Base-by-base conservation (phyloP, 768 basidiomycete species). In the Kwoniella dendrophila region DNA sequence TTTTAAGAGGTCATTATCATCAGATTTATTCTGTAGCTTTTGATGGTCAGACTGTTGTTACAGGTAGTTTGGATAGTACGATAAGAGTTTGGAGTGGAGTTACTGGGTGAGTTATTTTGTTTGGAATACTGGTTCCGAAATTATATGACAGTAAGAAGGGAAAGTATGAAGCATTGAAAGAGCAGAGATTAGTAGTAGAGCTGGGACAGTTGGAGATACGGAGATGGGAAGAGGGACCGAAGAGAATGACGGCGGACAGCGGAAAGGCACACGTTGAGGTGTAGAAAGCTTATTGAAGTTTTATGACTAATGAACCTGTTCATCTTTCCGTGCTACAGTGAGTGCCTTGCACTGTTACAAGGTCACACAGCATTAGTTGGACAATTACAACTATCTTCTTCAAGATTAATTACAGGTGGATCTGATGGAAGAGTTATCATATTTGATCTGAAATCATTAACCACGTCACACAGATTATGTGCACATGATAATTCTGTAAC, bases 351-450 rank as follows among this genome's bases (percentile, higher is more conserved):
- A 1, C 84, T 93, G 18, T 83, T 97, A 0, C 89, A 91, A 79
- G 92, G 90, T 3, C 94, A 97, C 79, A 92, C 90, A 0, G 88
- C 90, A 0, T 88, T 97, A 56, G 91, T 97, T 30, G 94, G 92
- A 68, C 90, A 93, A 73, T 82, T 97, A 8, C 90, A 92, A 72
- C 84, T 94, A 47, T 86, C 85, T 7, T 69, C 69, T 56, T 85
- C 86, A 27, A 66, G 64, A 10, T 86, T 93, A 60, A 86, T 87
- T 29, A 92, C 92, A 0, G 91, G 90, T 54, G 89, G 88, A 4
- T 90, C 92, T 0, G 92, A 95, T 70, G 94, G 94, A 2, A 86
- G 90, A 1, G 87, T 90, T 45, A 87, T 90, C 67, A 85, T 85
- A 49, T 90, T 88, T 78, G 82, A 85, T 52, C 81, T 89, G 33